phyloP scores from a whole-genome alignment of 1,284 basidiomycete species.

The Ganoderma lingzhi region DNA sequence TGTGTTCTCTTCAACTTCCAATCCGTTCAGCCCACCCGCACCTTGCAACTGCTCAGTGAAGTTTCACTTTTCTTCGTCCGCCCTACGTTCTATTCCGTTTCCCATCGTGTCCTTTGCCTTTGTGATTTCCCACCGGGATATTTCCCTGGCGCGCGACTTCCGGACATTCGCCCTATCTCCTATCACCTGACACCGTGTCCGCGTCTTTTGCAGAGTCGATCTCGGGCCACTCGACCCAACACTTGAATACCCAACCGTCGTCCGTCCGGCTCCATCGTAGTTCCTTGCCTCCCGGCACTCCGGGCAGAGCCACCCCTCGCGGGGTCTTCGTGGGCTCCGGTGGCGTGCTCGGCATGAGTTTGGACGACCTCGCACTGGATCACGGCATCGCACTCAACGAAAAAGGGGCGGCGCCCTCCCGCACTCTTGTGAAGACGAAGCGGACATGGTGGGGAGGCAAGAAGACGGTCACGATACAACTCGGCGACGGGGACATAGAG shows the following conservation, averaged over 20 bases:
- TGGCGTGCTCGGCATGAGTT: conserved; percentile 31
- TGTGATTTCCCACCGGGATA: background rate
- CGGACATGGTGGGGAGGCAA: conserved; percentile 47
- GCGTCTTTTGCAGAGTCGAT: conserved; percentile 34
- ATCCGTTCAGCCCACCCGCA: background rate
- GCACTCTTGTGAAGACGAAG: conserved; percentile 36
- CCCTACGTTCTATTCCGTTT: background rate
- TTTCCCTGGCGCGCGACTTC: background rate
- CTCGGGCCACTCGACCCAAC: conserved; percentile 41
- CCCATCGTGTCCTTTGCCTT: background rate
- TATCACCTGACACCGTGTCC: background rate
- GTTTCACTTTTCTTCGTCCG: background rate
- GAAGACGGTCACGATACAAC: conserved; percentile 39
- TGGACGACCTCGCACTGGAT: conserved; percentile 35
- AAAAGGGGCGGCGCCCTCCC: conserved; percentile 41
- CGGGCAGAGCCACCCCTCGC: conserved; percentile 39
- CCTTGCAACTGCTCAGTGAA: too few species aligned
- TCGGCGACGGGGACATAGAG: conserved; percentile 37
- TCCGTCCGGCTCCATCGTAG: conserved; percentile 27
- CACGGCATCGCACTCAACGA: conserved; percentile 35
- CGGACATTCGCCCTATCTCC: background rate
- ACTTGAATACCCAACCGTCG: conserved; percentile 38
- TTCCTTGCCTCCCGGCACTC: conserved; percentile 24
- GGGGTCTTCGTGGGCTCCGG: conserved; percentile 36
- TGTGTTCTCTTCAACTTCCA: background rate